These are phyloP conservation scores for Emmonsiellopsis sp. DNA, from an alignment of 2,329 filamentous ascomycete genomes.

Conservation along the genomic window DNA sequence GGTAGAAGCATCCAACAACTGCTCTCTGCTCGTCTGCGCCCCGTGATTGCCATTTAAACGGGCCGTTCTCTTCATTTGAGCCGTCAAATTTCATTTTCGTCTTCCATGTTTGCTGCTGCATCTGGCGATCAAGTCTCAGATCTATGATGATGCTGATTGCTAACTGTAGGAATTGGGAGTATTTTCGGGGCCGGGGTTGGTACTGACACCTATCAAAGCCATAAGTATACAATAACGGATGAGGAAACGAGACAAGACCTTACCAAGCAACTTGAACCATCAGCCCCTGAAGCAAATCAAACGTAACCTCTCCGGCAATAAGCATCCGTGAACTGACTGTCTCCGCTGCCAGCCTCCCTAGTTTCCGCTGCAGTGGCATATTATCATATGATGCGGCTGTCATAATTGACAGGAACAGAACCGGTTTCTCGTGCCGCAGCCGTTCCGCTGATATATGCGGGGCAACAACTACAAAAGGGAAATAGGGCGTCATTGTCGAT, in stretches of 20 bases:
- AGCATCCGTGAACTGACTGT: conserved; percentile 25
- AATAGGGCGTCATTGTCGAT: conserved; percentile 27
- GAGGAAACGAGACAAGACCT: background rate
- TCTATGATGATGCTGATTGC: conserved; percentile 29
- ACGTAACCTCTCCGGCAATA: conserved; percentile 21
- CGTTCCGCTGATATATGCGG: conserved; percentile 15
- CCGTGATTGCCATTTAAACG: conserved; percentile 13
- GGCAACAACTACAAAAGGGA: conserved; percentile 29
- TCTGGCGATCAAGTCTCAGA: conserved; percentile 21
- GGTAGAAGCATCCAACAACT: conserved; percentile 36
- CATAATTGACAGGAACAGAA: conserved; percentile 28
- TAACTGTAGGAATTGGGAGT: conserved; percentile 27
- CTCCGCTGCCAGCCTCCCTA: conserved; percentile 23
- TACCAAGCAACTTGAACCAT: conserved; percentile 30
- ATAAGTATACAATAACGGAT: background rate
- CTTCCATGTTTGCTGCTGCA: conserved; percentile 20
- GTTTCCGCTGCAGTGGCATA: conserved; percentile 23
- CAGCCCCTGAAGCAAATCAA: conserved; percentile 34
- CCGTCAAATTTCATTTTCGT: conserved; percentile 22
- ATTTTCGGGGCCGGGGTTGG: conserved; percentile 23
- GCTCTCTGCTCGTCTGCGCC: conserved; percentile 36
- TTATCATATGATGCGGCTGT: conserved; percentile 24
- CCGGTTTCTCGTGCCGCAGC: conserved; percentile 23
- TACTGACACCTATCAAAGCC: conserved; percentile 22
- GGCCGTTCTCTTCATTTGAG: conserved; percentile 10